Conservation (phyloP, 208 protist species). For the Leishmania tarentolae region DNA sequence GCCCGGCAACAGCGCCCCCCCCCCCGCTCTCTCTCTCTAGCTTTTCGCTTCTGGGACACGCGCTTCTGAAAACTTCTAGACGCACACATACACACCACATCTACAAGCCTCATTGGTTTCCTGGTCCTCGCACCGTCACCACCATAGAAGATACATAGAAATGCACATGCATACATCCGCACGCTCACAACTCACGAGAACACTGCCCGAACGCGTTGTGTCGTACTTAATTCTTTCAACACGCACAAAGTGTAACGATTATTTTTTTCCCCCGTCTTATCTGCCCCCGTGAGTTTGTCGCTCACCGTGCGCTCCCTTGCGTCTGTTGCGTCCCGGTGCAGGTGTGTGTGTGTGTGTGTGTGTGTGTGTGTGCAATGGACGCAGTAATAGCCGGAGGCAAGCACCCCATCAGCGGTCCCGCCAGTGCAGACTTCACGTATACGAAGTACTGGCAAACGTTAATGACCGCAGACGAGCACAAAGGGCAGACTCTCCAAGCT, state of each 20-base stretch:
- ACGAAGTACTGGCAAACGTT: conserved; percentile 19
- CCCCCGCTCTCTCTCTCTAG: background rate
- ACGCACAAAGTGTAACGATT: too few species aligned
- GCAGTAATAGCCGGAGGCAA: background rate
- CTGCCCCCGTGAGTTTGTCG: background rate
- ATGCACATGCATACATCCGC: too few species aligned
- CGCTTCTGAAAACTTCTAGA: background rate
- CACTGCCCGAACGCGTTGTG: too few species aligned
- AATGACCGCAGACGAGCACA: background rate
- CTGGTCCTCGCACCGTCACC: too few species aligned
- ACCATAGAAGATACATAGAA: too few species aligned
- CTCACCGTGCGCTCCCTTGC: too few species aligned
- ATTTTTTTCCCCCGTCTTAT: background rate
- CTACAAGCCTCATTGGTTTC: too few species aligned
- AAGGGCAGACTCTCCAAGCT: background rate
- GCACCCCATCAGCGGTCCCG: background rate
- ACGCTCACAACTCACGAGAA: too few species aligned
- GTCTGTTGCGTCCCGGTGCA: too few species aligned
- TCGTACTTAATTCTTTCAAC: too few species aligned
- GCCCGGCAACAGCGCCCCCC: too few species aligned
- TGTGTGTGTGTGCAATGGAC: background rate
- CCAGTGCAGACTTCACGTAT: conserved; percentile 2
- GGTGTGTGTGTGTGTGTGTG: background rate
- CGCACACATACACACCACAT: too few species aligned
- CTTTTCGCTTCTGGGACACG: background rate